Conservation (phyloP, 2,329 filamentous ascomycete species). For the Lasiodiplodia sp. region DNA sequence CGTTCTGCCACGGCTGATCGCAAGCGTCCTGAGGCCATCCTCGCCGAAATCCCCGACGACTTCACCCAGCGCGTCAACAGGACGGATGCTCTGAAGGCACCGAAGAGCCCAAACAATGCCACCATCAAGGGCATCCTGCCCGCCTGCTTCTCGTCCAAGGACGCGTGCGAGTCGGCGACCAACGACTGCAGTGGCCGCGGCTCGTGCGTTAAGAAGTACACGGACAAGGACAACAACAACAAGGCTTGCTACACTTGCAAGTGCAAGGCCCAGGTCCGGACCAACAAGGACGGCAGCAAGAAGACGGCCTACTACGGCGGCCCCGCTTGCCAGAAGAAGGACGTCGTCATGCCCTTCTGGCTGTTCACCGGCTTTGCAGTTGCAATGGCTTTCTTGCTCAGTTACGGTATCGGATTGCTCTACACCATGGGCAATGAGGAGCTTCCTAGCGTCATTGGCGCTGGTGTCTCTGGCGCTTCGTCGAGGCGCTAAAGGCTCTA, state of each 20-base stretch:
- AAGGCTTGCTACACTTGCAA: constrained; percentile 77
- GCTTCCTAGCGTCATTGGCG: constrained; percentile 93
- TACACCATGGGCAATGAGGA: constrained; percentile 86
- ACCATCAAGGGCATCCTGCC: constrained; percentile 63
- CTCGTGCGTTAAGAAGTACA: constrained; percentile 72
- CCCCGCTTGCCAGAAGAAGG: constrained; percentile 86
- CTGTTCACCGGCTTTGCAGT: constrained; percentile 79
- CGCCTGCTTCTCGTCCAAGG: constrained; percentile 75
- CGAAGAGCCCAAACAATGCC: constrained; percentile 35
- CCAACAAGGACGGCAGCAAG: constrained; percentile 57
- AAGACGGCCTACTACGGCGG: constrained; percentile 83
- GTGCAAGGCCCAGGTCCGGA: constrained; percentile 68
- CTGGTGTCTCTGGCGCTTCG: constrained; percentile 79
- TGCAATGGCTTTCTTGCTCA: constrained; percentile 70
- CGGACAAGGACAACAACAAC: constrained; percentile 52
- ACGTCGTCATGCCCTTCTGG: constrained; percentile 89
- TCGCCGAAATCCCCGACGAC: constrained; percentile 24
- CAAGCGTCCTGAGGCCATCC: constrained; percentile 19
- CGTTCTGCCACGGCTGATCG: constrained; percentile 18
- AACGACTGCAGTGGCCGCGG: constrained; percentile 85
- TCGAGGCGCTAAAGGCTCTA: constrained; percentile 46
- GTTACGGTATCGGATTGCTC: constrained; percentile 77
- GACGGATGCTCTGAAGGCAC: constrained; percentile 38
- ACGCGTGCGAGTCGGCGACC: constrained; percentile 73
- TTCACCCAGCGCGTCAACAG: constrained; percentile 34